Base-by-base conservation (phyloP, 2,329 filamentous ascomycete species). In the Penicillium olsonii region DNA sequence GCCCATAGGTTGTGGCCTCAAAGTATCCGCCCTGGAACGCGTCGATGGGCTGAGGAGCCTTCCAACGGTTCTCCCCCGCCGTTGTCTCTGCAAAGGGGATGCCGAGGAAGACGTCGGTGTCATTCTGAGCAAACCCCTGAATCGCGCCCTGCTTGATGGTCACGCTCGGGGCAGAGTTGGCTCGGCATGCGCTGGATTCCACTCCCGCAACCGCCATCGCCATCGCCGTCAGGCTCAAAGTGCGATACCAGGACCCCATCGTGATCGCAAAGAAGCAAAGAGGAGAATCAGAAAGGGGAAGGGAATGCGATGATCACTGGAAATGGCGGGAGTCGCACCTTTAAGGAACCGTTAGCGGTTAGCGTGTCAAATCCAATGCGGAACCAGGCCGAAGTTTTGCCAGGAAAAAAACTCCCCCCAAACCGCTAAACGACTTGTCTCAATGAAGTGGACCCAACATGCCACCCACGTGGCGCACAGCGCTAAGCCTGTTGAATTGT, bases 81-180 rank as follows among this genome's bases (percentile, higher is more conserved):
- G 58, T 61, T 8, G 52, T 52, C 39, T 61, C 40, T 1, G 56
- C 58, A 27, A 61, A 61, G 2, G 58, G 58, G n/a, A 65, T 57
- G 33, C 57, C 58, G 29, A 67, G 42, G 37, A 46, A 54, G 20
- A 62, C 61, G 9, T 58, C 42, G 50, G 63, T 61, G n/a, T 60
- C 55, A 26, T 64, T 56, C 37, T 60, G 49, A 17, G 47, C 44
- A 33, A 62, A 63, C 2, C 60, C 62, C 19, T 59, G 52, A 38
- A 68, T 41, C 7, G 56, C 26, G 2, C 59, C 56, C 45, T 60
- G 61, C 10, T 56, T 43, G 29, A 54, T 27, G 24, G 56, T 55
- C 33, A 64, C 51, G 10, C 29, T 45, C 20, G 27, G 42, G 31
- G 35, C 19, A 19, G 41, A 14, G 20, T 14, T 19, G 10, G 14